phyloP scores from a whole-genome alignment of 2,329 filamentous ascomycete genomes.

The Aspergillus sp. region DNA sequence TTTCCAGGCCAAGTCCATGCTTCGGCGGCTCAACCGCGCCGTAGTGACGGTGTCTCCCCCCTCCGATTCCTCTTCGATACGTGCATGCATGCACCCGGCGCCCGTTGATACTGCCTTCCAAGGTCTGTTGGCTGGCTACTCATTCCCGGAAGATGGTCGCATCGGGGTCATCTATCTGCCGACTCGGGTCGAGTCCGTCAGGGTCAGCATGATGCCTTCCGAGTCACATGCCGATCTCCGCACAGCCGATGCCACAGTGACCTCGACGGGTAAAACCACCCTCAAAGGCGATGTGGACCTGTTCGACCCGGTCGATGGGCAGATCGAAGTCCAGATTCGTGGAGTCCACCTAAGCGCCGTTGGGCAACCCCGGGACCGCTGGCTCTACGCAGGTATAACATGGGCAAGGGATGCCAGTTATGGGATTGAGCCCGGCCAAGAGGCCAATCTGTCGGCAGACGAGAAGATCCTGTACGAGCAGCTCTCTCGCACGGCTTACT shows the following conservation, averaged over 20 bases:
- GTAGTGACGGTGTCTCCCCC: background rate
- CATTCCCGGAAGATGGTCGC: conserved; percentile 3
- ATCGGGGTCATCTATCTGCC: conserved; percentile 1
- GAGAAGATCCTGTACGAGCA: background rate
- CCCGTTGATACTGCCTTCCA: conserved; percentile 6
- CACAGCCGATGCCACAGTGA: background rate
- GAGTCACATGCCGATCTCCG: background rate
- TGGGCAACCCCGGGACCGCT: background rate
- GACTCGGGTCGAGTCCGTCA: background rate
- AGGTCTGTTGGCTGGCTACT: background rate
- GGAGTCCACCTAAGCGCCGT: background rate
- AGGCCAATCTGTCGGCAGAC: background rate
- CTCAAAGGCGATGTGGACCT: background rate
- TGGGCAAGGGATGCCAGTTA: background rate
- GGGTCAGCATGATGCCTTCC: background rate
- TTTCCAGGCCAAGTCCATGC: background rate
- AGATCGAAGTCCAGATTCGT: background rate
- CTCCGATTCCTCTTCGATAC: background rate
- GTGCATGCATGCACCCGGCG: conserved; percentile 1
- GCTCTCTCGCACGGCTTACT: background rate
- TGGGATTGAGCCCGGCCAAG: background rate
- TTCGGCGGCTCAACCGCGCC: background rate
- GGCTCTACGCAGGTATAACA: background rate
- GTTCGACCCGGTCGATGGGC: background rate
- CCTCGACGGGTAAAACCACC: background rate